phyloP scores from a whole-genome alignment of 2,329 filamentous ascomycete species.

The Tympanopsis confertula region DNA sequence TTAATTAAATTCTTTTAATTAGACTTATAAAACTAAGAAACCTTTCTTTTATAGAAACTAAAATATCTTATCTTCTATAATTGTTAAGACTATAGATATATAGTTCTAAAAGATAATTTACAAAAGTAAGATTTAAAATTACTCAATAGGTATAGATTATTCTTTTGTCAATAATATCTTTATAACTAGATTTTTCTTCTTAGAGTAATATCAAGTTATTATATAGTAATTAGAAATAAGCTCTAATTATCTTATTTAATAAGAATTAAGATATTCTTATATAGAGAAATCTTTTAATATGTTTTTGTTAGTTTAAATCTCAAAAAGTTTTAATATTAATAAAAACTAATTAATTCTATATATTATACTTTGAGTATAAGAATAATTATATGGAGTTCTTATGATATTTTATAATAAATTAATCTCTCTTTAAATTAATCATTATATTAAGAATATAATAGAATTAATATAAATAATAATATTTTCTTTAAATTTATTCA shows the following conservation, averaged over 20 bases:
- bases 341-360: not conserved
- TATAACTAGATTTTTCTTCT: not conserved
- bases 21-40: too few relatives aligned
- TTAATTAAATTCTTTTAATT: too few relatives aligned
- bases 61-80: too few relatives aligned
- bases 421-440: not conserved
- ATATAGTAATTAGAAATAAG: constrained; percentile 2
- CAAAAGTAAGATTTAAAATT: too few relatives aligned
- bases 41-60: too few relatives aligned
- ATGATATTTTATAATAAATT: not conserved
- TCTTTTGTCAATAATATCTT: too few relatives aligned
- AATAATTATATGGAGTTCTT: too few relatives aligned
- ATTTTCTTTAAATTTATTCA: not conserved
- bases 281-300: not conserved
- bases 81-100: too few relatives aligned
- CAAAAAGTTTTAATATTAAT: not conserved
- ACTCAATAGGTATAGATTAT: too few relatives aligned
- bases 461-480: not conserved
- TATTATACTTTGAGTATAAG: not conserved
- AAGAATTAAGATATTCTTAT: not conserved
- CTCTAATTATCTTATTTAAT: too few relatives aligned
- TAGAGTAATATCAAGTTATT: constrained; percentile 2
- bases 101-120: too few relatives aligned
- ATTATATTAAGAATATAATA: not conserved
- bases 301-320: not conserved